A percentile compares a stretch with the other conserved stretches of the same genome.
phyloP scores from a whole-genome alignment of 2,329 filamentous ascomycete genomes.

The Tothia fuscella region DNA sequence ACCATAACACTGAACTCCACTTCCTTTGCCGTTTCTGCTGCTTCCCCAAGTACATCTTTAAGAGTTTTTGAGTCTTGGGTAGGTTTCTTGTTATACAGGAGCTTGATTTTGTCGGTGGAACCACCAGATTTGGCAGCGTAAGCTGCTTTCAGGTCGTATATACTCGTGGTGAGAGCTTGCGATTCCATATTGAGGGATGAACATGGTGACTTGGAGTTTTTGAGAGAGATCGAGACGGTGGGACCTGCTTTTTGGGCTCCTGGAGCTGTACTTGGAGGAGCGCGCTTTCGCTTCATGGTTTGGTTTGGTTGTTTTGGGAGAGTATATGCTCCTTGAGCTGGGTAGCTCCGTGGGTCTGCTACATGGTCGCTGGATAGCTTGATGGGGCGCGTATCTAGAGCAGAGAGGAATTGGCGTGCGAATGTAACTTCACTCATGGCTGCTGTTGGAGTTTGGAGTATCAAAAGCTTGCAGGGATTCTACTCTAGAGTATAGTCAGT shows the following conservation, averaged over 20 bases:
- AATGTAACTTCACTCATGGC: constrained; percentile 63
- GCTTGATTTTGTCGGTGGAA: constrained; percentile 67
- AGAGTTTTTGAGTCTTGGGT: constrained; percentile 65
- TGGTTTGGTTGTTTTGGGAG: constrained; percentile 54
- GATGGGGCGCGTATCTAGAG: constrained; percentile 63
- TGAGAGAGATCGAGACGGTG: constrained; percentile 47
- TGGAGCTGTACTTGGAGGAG: constrained; percentile 29
- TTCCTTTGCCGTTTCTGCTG: constrained; percentile 26
- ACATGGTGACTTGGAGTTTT: constrained; percentile 64
- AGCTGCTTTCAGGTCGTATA: constrained; percentile 65
- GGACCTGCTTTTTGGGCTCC: constrained; percentile 34
- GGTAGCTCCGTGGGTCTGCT: constrained; percentile 70
- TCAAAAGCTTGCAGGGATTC: no score
- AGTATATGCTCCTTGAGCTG: constrained; percentile 63
- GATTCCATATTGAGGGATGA: constrained; percentile 54
- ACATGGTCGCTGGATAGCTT: constrained; percentile 86
- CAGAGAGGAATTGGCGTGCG: constrained; percentile 68
- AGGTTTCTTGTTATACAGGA: constrained; percentile 81
- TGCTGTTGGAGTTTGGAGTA: no score
- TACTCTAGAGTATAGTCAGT: no score
- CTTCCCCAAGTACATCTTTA: constrained; percentile 50
- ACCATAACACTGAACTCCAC: constrained; percentile 84
- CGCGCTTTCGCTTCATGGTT: constrained; percentile 19
- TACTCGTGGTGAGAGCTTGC: constrained; percentile 54
- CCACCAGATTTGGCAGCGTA: constrained; percentile 53